A percentile compares a stretch with the other conserved stretches of the same genome.
These are phyloP conservation scores for Pestalotiopsis sp. DNA, from an alignment of 2,329 filamentous ascomycete species.

Conservation along the genomic window DNA sequence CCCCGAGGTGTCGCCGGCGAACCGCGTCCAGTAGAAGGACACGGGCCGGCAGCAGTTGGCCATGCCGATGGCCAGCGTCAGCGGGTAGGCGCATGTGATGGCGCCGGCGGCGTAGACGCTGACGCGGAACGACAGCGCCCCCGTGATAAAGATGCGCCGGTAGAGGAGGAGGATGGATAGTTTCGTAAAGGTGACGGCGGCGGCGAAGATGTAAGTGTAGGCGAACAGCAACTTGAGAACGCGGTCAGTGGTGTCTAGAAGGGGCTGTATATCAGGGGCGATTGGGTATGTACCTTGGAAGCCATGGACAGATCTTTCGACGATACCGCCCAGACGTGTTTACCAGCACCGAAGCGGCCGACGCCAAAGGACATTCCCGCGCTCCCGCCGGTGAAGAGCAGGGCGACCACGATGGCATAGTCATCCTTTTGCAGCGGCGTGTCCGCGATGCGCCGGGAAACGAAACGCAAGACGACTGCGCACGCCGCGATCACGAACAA, in stretches of 20 bases:
- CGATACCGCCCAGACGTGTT: neutral
- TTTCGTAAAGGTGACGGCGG: neutral
- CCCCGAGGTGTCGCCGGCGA: neutral
- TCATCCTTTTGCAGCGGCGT: neutral
- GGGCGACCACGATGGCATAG: neutral
- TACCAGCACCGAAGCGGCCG: neutral
- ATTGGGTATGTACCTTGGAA: neutral
- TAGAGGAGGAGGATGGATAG: neutral
- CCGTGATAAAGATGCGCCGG: neutral
- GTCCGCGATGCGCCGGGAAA: neutral
- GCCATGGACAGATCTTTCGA: neutral
- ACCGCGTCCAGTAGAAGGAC: neutral
- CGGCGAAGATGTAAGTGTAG: neutral
- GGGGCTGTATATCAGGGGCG: neutral
- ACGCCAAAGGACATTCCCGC: neutral
- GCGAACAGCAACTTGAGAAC: neutral
- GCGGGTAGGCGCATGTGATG: neutral
- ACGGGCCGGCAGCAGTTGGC: neutral
- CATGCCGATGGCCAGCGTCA: neutral
- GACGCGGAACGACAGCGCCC: neutral
- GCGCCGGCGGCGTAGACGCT: neutral
- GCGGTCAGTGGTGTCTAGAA: neutral
- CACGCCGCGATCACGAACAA: neutral
- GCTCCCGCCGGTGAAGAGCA: neutral
- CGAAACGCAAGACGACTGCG: neutral